Evolutionary conservation across 345 rosid genomes (phyloP), one percentile per base, ranked within the genome.

Genomic region (Pugionium dolabratum): DNA sequence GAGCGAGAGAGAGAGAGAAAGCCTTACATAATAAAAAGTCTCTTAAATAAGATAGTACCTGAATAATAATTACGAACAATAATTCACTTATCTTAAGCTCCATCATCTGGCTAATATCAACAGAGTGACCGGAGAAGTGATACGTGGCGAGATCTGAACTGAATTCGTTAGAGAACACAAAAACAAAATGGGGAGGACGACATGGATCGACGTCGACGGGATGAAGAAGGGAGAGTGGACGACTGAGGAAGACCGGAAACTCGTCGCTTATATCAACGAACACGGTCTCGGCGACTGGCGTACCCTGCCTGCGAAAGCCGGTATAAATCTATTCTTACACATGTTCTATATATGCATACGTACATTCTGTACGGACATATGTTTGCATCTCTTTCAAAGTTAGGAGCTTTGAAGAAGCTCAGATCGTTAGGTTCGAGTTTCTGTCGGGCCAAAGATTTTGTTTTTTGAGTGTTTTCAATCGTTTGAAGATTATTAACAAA

Each of bases 211-310:
- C 68, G 73, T 33, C 0, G 51, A 67, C 40, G 77, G 77, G 67
- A 42, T 85, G 59, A 91, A 81, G 82, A 88, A 81, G 57, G 97
- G 97, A 48, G 91, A 94, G 10, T 88, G 97, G 96, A 82, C 86
- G 25, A 74, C 71, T 1, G 89, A 88, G 71, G 97, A 88, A 74
- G 97, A 88, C 51, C 47, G 67, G 62, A 83, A 64, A 67, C 84
- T 91, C 47, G 65, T 70, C 8, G 87, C 80, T 59, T 80, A 54
- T 66, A 82, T 91, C 6, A 72, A 63, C 45, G 65, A 74, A 34
- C 61, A 82, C 45, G 97, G 96, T 43, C 77, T 66, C 32, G 93
- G 91, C 43, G 84, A 83, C 4, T 91, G 97, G 97, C 81, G 85
- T 43, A 44, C 79, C 36, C 77, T 88, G 40, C 91, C 96, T 2